Evolutionary conservation across 768 basidiomycete genomes (phyloP), one percentile per base, ranked within the genome.

Genomic region (Pisolithus tinctorius): DNA sequence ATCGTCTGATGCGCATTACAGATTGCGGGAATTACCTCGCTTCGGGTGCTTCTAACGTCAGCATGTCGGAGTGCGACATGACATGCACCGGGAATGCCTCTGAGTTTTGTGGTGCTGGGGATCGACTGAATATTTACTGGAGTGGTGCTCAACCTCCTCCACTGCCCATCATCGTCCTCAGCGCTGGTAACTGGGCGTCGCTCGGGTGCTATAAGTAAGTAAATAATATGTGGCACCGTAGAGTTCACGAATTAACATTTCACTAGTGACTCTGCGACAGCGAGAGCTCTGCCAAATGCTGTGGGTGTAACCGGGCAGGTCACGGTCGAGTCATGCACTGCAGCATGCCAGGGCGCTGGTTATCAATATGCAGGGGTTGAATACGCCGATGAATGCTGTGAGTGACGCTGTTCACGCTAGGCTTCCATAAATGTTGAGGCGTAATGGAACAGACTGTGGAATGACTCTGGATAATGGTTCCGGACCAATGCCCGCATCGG

Each of bases 131-230:
- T 57, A 63, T 88, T 4, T 88, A 80, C 67, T 80, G 75, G 76
- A 84, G 75, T 55, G 84, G 85, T 16, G 65, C 65, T 29, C 49
- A 70, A 13, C 81, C 85, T 26, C 80, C 86, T 13, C 56, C 80
- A 0, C 64, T 76, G 13, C 85, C 87, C 0, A 55, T 68, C 16
- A 79, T 77, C 23, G 74, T 77, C 0, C 69, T 75, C 4, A 77
- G 63, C 45, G 75, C 83, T 29, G 86, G 84, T 4, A 69, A 76
- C 27, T 89, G 87, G 86, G 61, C 69, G 6, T 83, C 80, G 0
- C 74, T 88, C 29, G 88, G 88, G n/a, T 90, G 88, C 63, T 88
- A 78, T 69, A 20, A 20, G 20, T 20, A 83, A 70, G 86, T 84
- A 58, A 53, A 73, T 59, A 25, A 5, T 3, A 4, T 8, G n/a